Evolutionary conservation across 441 rosid genomes (phyloP), one percentile per base, ranked within the genome.

Genomic region (Erysimum cheiri): DNA sequence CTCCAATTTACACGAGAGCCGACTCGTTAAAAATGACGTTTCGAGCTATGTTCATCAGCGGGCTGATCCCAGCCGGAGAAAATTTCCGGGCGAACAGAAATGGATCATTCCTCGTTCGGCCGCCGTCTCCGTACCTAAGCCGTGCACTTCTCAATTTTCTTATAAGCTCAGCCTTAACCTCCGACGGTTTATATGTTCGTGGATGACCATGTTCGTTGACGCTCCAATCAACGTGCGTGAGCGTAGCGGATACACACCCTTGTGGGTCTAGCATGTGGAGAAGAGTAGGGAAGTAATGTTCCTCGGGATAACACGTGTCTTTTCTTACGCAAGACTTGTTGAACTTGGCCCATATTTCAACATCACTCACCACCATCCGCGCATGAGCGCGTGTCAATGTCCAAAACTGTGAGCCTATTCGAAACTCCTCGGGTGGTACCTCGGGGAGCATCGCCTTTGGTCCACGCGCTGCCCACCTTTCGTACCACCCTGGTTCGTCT

Each of bases 321-420:
- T 19, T 1, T 13, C 65, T 64, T 72, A 67, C 39, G 56, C 97
- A 91, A 28, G 84, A 80, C 69, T 69, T 82, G 67, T 82, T 78
- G 58, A 87, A 89, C 83, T 83, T 87, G 17, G 70, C 40, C 95
- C 91, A 89, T 7, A 87, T 78, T 66, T 24, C 43, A 8, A 48
- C 17, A 72, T 91, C 93, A 9, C 74, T 29, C 5, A 82, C 95
- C 4, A 86, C 85, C 2, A 80, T 40, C 75, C 70, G 67, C 15
- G 90, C 95, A 39, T 91, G 90, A 74, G 60, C 64, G 32, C 97
- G 85, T 67, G 90, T 80, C 82, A 87, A 24, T 1, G 70, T 81
- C 97, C 97, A 87, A 56, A 88, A 91, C 85, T 91, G 95, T 48
- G 97, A 91, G 75, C 95, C 95, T 12, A 85, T 85, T 48, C 93